Percentiles rank a stretch among this genome's conserved stretches.
These are phyloP conservation scores for Lagenaria siceraria DNA, from an alignment of 306 rosid genomes.

Conservation along the genomic window DNA sequence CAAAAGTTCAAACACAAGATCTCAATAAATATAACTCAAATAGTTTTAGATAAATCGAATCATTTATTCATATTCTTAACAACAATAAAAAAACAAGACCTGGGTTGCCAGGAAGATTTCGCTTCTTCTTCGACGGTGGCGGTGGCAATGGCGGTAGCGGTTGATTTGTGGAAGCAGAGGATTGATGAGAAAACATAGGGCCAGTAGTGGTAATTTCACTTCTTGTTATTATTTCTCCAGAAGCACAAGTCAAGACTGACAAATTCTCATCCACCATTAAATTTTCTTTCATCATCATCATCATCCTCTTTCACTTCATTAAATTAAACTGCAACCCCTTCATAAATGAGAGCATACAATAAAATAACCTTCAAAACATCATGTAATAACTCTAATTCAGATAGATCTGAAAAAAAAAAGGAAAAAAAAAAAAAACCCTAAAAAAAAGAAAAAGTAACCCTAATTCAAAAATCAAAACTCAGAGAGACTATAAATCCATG, in stretches of 20 bases:
- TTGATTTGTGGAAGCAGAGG: slow-evolving; percentile 41
- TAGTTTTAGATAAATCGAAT: neutral
- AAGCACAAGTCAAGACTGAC: slow-evolving; percentile 66
- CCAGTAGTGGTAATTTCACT: slow-evolving; percentile 15
- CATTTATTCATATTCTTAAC: neutral
- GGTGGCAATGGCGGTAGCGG: slow-evolving; percentile 15
- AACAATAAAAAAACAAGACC: slow-evolving; percentile 29
- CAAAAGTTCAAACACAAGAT: neutral
- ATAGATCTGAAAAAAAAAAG: slow-evolving; percentile 28
- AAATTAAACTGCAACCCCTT: neutral
- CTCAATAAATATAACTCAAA: too few species aligned
- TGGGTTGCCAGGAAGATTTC: slow-evolving; percentile 83
- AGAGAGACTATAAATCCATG: neutral
- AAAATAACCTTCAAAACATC: slow-evolving; percentile 11
- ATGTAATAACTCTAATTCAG: neutral
- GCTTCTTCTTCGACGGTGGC: slow-evolving; percentile 49
- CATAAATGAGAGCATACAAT: neutral
- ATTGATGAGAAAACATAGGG: slow-evolving; percentile 26
- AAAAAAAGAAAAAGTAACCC: slow-evolving; percentile 10
- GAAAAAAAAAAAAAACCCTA: too few species aligned
- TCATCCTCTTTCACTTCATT: slow-evolving; percentile 3
- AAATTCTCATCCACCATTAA: slow-evolving; percentile 39
- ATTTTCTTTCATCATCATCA: slow-evolving; percentile 29
- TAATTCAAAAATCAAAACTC: neutral
- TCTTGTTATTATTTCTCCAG: slow-evolving; percentile 48